Base-by-base conservation (phyloP, 1,139 yeast genomes). In the Debaryomycetaceae sp. region DNA sequence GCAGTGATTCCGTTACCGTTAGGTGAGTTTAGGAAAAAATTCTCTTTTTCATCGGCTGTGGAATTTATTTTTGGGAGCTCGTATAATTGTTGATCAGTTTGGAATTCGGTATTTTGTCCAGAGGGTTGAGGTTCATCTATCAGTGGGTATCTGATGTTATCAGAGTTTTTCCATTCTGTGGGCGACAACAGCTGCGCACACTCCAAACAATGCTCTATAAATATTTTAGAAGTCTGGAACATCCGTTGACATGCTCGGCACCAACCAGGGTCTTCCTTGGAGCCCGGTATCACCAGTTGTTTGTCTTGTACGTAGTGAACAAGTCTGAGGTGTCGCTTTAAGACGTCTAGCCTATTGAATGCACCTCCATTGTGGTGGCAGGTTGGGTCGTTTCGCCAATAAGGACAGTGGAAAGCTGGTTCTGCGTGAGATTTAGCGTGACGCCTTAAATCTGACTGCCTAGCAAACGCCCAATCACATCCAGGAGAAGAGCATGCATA, bases 321-420 rank as follows among this genome's bases (percentile, higher is more conserved):
- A 38, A 83, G 65, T 42, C 76, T 70, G 42, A 84, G 63, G 56
- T 84, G 91, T 38, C 91, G 69, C 49, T 83, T 83, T 45, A 83
- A 63, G 26, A 83, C 89, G 50, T 84, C 91, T 42, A 82, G 62
- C 38, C 91, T 65, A 50, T 78, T 79, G 58, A 84, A 84, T 0
- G 85, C 76, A 4, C 89, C 89, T 9, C 84, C 86, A 46, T 82
- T 82, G 38, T 83, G 70, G 55, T 83, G 91, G 55, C 89, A 83
- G 2, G 85, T 76, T 3, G 82, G 79, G 46, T 81, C 85, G 35
- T 71, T 65, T 39, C 70, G 69, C 83, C 85, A 82, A 57, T 73
- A 84, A 1, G 92, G 91, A 55, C 92, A 84, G 48, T 77, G 80
- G 53, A 79, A 80, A 46, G 70, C 73, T 1, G 89, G 89, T 34